Conservation (phyloP, 108 stramenopile species). For the Skeletonema marinoi region DNA sequence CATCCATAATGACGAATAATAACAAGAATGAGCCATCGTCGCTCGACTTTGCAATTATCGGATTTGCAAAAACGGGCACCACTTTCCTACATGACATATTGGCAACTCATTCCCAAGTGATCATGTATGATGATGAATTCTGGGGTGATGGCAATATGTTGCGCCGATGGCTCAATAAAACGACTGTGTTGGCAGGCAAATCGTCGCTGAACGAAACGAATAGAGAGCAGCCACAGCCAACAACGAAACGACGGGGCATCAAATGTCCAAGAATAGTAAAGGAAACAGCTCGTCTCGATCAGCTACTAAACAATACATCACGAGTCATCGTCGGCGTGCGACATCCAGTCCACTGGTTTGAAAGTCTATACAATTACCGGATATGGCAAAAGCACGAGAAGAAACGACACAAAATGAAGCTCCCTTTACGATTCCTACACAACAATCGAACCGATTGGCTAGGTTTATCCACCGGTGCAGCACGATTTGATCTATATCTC, state of each 20-base stretch:
- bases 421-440: neutral
- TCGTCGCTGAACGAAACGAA: no score
- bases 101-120: slow-evolving; percentile 11
- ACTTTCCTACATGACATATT: slow-evolving; percentile 15
- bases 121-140: slow-evolving; percentile 7
- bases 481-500: slow-evolving; percentile 6
- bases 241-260: slow-evolving; percentile 13
- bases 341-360: slow-evolving; percentile 50
- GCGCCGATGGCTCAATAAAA: neutral
- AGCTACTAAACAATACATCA: slow-evolving; percentile 24
- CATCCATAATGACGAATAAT: neutral
- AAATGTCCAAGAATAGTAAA: slow-evolving; percentile 34
- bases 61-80: slow-evolving; percentile 10
- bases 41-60: slow-evolving; percentile 6
- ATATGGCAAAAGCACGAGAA: neutral
- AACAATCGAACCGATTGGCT: neutral
- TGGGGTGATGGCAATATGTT: neutral
- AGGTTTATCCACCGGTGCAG: neutral
- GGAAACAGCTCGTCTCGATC: slow-evolving; percentile 16
- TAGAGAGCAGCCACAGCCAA: no score
- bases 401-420: neutral
- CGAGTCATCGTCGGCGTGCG: slow-evolving; percentile 54
- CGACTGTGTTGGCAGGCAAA: neutral
- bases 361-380: slow-evolving; percentile 48
- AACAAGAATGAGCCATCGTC: neutral